Base-by-base conservation (phyloP, 345 rosid species). In the Fremontodendron californicum region DNA sequence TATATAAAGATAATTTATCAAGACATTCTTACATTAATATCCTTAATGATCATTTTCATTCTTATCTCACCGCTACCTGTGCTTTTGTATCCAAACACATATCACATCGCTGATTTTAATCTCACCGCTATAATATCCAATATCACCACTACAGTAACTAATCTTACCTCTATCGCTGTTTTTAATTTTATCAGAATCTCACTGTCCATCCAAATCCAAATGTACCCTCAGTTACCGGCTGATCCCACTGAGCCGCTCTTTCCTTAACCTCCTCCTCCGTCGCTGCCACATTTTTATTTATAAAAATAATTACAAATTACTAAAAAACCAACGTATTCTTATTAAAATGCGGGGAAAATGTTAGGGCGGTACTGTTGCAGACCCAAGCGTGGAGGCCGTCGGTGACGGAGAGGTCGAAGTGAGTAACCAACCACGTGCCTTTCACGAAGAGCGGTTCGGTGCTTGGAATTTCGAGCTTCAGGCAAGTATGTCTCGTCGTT, bases 161-260 rank as follows among this genome's bases (percentile, higher is more conserved):
- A n/a, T n/a, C n/a, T n/a, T n/a, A n/a, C n/a, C n/a, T n/a, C n/a
- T n/a, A n/a, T n/a, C n/a, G n/a, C n/a, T n/a, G n/a, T n/a, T n/a
- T n/a, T n/a, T n/a, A n/a, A n/a, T n/a, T n/a, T n/a, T n/a, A n/a
- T n/a, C n/a, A n/a, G n/a, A n/a, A n/a, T n/a, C n/a, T n/a, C n/a
- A n/a, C n/a, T n/a, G n/a, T n/a, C n/a, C n/a, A n/a, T n/a, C n/a
- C n/a, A n/a, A n/a, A n/a, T n/a, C n/a, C n/a, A n/a, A n/a, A n/a
- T n/a, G n/a, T n/a, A n/a, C n/a, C n/a, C n/a, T n/a, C 93, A 40
- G 86, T 35, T 54, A 90, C 87, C 7, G 90, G 87, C 74, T 89
- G 98, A 58, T 91, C 99, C 98, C 99, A 91, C 85, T 90, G 97
- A 23, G 88, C 89, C 31, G 97, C 96, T 67, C 98, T 81, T 37